Percentiles rank a stretch among this genome's conserved stretches.
These are phyloP conservation scores for Cercospora beticola DNA, from an alignment of 2,329 filamentous ascomycete genomes.

Conservation along the genomic window DNA sequence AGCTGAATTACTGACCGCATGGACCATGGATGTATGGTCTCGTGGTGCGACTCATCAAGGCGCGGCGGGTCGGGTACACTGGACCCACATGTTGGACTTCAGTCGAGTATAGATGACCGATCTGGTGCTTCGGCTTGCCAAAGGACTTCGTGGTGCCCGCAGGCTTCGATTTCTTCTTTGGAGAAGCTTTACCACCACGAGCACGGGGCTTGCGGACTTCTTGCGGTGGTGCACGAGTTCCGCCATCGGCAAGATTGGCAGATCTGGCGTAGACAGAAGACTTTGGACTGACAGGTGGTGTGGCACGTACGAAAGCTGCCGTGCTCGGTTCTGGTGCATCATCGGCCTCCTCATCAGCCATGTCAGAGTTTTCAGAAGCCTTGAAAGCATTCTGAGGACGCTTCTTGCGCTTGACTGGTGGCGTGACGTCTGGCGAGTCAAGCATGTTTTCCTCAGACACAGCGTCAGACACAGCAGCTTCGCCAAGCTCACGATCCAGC, in stretches of 20 bases:
- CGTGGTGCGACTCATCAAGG: constrained; percentile 23
- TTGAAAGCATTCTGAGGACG: constrained; percentile 23
- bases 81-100: constrained; percentile 24
- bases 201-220: background rate
- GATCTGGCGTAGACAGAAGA: background rate
- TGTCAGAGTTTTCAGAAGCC: constrained; percentile 4
- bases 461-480: background rate
- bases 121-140: constrained; percentile 3
- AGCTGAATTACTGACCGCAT: constrained; percentile 20
- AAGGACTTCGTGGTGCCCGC: background rate
- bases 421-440: background rate
- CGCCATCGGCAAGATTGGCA: background rate
- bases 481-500: background rate
- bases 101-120: background rate
- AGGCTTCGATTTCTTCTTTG: background rate
- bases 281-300: background rate
- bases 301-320: background rate
- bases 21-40: constrained; percentile 31
- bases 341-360: background rate
- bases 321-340: background rate
- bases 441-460: background rate
- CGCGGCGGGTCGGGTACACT: constrained; percentile 26
- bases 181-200: background rate
- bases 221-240: background rate
- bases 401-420: constrained; percentile 14